Evolutionary conservation across 1,284 basidiomycete species (phyloP).

Genomic region (Boletus sp.): DNA sequence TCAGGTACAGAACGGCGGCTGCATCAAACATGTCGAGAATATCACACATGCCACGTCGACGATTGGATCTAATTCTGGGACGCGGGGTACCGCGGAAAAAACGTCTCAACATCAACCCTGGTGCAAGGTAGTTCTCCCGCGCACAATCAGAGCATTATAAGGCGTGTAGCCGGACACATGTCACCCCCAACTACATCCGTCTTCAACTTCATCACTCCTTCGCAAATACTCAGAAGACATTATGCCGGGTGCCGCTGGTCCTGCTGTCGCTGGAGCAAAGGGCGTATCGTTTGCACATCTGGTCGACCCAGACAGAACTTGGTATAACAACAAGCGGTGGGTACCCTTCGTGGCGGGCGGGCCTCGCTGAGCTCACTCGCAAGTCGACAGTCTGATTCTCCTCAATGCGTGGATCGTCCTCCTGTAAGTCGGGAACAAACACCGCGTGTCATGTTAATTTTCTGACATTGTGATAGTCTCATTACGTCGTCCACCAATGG

Average conservation of each 20-base stretch:
- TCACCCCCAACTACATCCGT: neutral
- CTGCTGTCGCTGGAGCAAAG: slow-evolving; percentile 34
- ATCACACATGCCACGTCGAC: neutral
- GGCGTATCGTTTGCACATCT: slow-evolving; percentile 53
- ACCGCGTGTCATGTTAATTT: neutral
- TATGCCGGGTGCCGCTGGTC: slow-evolving; percentile 52
- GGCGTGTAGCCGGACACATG: neutral
- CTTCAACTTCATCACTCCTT: slow-evolving; percentile 28
- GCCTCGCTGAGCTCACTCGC: slow-evolving; percentile 6
- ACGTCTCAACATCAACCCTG: slow-evolving; percentile 15
- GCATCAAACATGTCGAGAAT: neutral
- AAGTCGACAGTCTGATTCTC: slow-evolving; percentile 51
- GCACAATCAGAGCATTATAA: slow-evolving; percentile 26
- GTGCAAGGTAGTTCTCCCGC: slow-evolving; percentile 11
- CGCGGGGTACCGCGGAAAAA: slow-evolving; percentile 51
- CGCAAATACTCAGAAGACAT: slow-evolving; percentile 34
- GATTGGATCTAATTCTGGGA: neutral
- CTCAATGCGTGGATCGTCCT: slow-evolving; percentile 73
- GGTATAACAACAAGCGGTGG: slow-evolving; percentile 74
- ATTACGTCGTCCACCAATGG: slow-evolving; percentile 79
- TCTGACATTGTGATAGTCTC: slow-evolving; percentile 45
- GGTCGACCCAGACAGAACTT: slow-evolving; percentile 65
- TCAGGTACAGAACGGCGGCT: slow-evolving; percentile 8
- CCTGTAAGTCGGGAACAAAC: slow-evolving; percentile 46
- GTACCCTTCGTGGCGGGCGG: slow-evolving; percentile 19